Evolutionary conservation across 2,329 filamentous ascomycete genomes (phyloP).

Genomic region (Thelonectria olida): DNA sequence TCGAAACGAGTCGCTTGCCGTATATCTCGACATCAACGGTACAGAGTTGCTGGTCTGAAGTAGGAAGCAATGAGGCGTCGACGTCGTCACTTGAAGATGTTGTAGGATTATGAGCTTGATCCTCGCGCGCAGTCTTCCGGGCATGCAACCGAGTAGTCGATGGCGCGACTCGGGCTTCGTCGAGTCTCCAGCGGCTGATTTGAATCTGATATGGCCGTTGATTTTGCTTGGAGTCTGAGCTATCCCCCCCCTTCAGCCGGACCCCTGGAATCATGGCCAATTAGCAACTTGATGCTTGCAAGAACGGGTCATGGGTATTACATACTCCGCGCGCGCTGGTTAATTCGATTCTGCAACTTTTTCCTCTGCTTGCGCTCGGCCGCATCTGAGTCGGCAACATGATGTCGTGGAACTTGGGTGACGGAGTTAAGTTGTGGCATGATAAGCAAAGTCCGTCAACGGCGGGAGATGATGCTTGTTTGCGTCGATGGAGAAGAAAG

Average conservation of each 20-base stretch:
- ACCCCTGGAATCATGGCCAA: background rate
- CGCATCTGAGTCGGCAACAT: background rate
- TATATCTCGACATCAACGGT: background rate
- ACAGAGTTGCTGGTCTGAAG: background rate
- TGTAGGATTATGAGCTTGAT: too few relatives aligned
- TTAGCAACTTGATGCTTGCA: background rate
- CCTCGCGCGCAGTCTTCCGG: accelerated
- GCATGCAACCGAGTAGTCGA: too few relatives aligned
- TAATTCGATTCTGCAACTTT: constrained; percentile 25
- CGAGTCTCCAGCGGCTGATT: constrained; percentile 23
- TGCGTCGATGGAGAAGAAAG: background rate
- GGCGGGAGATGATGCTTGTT: background rate
- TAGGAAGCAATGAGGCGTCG: background rate
- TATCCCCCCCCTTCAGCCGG: background rate
- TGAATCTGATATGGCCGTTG: constrained; percentile 15
- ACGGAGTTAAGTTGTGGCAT: background rate
- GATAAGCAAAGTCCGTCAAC: background rate
- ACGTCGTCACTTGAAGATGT: background rate
- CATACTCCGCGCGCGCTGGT: constrained; percentile 26
- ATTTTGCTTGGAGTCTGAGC: background rate
- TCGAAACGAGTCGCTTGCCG: background rate
- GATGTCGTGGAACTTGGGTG: too few relatives aligned
- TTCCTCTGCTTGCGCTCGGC: constrained; percentile 21
- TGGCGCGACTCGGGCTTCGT: background rate
- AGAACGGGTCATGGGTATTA: background rate